Base-by-base conservation (phyloP, 2,329 filamentous ascomycete species). In the Penicillium sp. region DNA sequence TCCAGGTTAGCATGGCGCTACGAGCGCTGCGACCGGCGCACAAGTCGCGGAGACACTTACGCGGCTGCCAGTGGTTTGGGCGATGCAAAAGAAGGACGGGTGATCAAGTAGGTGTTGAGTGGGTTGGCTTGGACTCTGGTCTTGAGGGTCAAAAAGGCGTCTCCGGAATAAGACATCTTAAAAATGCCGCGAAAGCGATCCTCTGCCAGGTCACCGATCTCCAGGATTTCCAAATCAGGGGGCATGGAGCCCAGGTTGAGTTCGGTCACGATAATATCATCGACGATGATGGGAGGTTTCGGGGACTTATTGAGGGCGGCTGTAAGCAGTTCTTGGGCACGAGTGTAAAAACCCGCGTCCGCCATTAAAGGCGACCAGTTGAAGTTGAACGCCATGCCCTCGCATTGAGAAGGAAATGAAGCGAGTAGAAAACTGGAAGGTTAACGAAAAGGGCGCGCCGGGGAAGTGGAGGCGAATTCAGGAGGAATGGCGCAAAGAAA, bases 291-390 rank as follows among this genome's bases (percentile, higher is more conserved):
- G 59, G 95, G 95, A 56, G 95, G 95, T 72, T 98, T 98, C 39
- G 93, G 93, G 54, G 91, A 95, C 79, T 98, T 98, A 84, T 99
- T 99, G 70, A 99, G 83, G 35, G 95, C 95, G 56, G 90, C 89
- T 26, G 95, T 99, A 68, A 99, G 84, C 76, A 98, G 90, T 74
- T 98, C 93, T 75, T 93, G 90, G 51, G 95, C 93, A 68, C 92
- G 89, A 74, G 90, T 86, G 78, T 93, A 93, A 77, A 95, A 95
- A 68, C 87, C 86, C 71, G 91, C 93, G 80, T 98, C 95, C 72
- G 93, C 93, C 79, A 96, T 95, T 65, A 99, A 84, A 73, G 95
- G 95, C 85, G 92, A 96, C 95, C 95, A 99, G 91, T 98, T 98
- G 90, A 99, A 99, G 83, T 98, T 98, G 90, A 99, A 99, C 68